Conservation (phyloP, 345 rosid genomes). For the Linum usitatissimum region DNA sequence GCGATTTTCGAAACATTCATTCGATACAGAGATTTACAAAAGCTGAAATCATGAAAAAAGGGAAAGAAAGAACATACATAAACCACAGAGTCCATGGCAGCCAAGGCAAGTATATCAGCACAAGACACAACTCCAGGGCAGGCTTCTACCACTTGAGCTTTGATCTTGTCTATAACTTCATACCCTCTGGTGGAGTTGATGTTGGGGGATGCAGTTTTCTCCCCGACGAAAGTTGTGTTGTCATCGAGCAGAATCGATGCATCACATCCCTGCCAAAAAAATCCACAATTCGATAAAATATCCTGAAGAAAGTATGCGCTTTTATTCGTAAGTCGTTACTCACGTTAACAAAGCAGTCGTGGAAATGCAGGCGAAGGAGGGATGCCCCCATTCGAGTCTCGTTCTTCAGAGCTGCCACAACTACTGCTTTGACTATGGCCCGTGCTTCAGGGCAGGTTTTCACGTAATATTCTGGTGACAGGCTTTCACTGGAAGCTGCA, state of each 20-base stretch:
- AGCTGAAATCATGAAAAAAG: background rate
- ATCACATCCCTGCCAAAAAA: background rate
- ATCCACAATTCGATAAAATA: background rate
- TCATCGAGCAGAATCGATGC: conserved; percentile 1
- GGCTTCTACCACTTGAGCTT: background rate
- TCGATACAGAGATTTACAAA: background rate
- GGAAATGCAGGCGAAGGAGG: conserved; percentile 31
- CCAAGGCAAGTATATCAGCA: conserved; percentile 6
- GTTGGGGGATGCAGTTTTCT: background rate
- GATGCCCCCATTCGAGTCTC: conserved; percentile 34
- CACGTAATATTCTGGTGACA: conserved; percentile 20
- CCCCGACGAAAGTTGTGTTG: background rate
- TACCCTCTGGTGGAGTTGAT: background rate
- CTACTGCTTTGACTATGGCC: conserved; percentile 17
- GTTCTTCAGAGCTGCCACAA: conserved; percentile 14
- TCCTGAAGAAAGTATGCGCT: background rate
- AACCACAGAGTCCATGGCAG: background rate
- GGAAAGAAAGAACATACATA: background rate
- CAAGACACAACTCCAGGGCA: conserved; percentile 3
- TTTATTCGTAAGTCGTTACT: background rate
- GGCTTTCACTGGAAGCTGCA: conserved; percentile 13
- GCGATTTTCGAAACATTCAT: background rate
- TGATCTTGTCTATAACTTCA: conserved; percentile 1
- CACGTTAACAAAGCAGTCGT: conserved; percentile 43
- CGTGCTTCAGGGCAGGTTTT: conserved; percentile 24